Evolutionary conservation across 2,329 filamentous ascomycete species (phyloP).

Genomic region (Trichophyton verrucosum): DNA sequence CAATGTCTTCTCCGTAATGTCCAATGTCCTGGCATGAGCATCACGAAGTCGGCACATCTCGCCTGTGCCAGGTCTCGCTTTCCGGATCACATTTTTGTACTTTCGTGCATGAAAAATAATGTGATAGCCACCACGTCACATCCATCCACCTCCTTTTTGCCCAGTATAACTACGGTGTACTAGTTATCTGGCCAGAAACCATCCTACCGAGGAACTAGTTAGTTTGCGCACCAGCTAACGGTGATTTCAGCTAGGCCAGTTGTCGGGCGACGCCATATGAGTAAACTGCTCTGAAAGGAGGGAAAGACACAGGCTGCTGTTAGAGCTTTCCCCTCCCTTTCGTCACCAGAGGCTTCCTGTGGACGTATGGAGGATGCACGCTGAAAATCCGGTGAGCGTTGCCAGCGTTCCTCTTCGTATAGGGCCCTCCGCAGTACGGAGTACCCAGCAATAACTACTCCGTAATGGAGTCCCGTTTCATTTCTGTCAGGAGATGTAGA

Average conservation of each 20-base stretch:
- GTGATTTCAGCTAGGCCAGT: not conserved
- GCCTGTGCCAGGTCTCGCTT: not conserved
- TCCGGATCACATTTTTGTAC: not conserved
- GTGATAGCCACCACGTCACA: slow-evolving; percentile 2
- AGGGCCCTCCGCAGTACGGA: too few relatives aligned
- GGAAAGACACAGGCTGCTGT: too few relatives aligned
- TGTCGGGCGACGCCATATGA: not conserved
- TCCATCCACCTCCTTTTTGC: not conserved
- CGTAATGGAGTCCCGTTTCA: too few relatives aligned
- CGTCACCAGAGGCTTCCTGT: too few relatives aligned
- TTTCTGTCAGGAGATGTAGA: not conserved
- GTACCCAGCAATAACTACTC: too few relatives aligned
- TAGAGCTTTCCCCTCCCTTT: not conserved
- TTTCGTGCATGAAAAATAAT: not conserved
- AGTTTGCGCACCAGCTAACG: not conserved
- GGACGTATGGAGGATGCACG: too few relatives aligned
- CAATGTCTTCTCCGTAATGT: not conserved
- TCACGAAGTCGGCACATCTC: not conserved
- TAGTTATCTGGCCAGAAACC: not conserved
- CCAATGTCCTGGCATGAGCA: not conserved
- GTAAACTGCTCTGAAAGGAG: not conserved
- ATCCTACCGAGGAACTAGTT: not conserved
- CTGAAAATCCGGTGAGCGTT: too few relatives aligned
- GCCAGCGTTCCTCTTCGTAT: not conserved
- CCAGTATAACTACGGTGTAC: not conserved